A percentile compares a stretch with the other conserved stretches of the same genome.
These are phyloP conservation scores for Penicillium sp. DNA, from an alignment of 2,329 filamentous ascomycete genomes.

Conservation along the genomic window DNA sequence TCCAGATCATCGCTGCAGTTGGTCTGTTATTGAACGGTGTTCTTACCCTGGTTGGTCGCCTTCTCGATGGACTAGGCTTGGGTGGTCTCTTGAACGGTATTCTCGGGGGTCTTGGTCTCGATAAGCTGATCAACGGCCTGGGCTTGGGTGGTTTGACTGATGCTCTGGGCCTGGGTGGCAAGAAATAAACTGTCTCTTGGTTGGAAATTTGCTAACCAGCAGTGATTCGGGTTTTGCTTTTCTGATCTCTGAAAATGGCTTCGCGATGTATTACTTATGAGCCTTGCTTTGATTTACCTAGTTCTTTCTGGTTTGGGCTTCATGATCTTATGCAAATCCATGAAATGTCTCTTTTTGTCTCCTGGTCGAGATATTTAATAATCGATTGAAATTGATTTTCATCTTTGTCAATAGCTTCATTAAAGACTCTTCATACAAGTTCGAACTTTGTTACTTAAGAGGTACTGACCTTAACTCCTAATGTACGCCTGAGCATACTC, in stretches of 20 bases:
- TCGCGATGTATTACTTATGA: background rate
- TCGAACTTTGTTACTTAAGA: background rate
- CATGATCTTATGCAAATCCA: background rate
- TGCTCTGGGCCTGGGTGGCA: constrained; percentile 47
- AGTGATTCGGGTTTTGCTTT: background rate
- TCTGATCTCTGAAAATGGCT: background rate
- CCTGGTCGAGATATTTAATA: background rate
- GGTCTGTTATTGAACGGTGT: constrained; percentile 81
- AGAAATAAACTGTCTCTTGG: constrained; percentile 44
- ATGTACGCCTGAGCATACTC: background rate
- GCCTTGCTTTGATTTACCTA: background rate
- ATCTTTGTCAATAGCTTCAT: background rate
- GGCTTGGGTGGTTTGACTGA: constrained; percentile 54
- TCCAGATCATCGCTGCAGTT: constrained; percentile 90
- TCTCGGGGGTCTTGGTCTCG: constrained; percentile 70
- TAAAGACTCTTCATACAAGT: too few relatives aligned
- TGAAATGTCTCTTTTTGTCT: background rate
- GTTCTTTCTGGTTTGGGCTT: background rate
- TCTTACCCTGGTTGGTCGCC: constrained; percentile 76
- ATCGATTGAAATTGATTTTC: background rate
- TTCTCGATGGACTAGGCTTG: constrained; percentile 79
- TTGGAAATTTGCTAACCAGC: background rate
- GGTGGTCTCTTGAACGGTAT: constrained; percentile 79
- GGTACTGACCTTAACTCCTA: background rate
- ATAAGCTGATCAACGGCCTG: constrained; percentile 51